Percentiles rank a stretch among this genome's conserved stretches.
phyloP scores from a whole-genome alignment of 768 basidiomycete species.

The Lactarius tabidus region DNA sequence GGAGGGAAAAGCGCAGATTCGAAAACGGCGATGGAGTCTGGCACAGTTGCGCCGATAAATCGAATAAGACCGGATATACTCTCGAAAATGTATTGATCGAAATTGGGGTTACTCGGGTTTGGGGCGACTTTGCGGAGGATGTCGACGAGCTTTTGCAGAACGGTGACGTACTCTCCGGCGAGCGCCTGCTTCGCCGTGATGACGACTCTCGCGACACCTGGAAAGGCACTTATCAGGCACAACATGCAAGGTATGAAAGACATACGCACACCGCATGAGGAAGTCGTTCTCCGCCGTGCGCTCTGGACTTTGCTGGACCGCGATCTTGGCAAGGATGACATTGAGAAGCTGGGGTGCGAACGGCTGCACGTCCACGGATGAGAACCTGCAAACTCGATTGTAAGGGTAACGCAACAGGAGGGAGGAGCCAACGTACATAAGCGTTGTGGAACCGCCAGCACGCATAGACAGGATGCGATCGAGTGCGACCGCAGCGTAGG shows the following conservation, averaged over 20 bases:
- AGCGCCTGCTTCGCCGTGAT: constrained; percentile 81
- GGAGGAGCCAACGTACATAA: constrained; percentile 56
- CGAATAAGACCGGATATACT: constrained; percentile 90
- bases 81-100: constrained; percentile 97
- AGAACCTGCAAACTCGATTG: constrained; percentile 59
- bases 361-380: constrained; percentile 81
- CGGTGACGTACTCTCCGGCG: constrained; percentile 58
- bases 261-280: constrained; percentile 87
- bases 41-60: constrained; percentile 74
- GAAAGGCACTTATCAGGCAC: not conserved
- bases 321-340: constrained; percentile 75
- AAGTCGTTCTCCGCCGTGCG: constrained; percentile 97
- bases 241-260: constrained; percentile 5
- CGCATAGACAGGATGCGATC: constrained; percentile 92
- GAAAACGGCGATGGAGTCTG: constrained; percentile 64
- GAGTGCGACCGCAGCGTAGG: constrained; percentile 99
- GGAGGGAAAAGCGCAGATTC: constrained; percentile 81
- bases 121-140: constrained; percentile 87
- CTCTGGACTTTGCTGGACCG: constrained; percentile 73
- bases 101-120: constrained; percentile 96
- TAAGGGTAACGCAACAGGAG: not conserved
- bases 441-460: constrained; percentile 49
- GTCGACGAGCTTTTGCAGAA: constrained; percentile 67
- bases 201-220: constrained; percentile 90
- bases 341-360: constrained; percentile 70